Percentiles rank a stretch among this genome's conserved stretches.
Conservation (phyloP, 1,139 yeast species). For the Hansenula lynferdii region DNA sequence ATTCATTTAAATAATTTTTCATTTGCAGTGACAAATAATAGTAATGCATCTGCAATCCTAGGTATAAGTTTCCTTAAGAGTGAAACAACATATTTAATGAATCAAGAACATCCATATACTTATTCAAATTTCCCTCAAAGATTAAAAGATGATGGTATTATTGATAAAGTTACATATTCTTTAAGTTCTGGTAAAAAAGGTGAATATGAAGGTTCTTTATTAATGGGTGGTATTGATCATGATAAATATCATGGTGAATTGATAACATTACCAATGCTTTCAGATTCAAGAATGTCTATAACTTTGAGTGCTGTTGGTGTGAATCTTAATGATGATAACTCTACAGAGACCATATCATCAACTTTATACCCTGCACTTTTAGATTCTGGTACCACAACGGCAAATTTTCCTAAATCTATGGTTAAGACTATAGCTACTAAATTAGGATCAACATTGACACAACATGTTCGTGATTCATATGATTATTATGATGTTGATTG, state of each 20-base stretch:
- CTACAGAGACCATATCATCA: not conserved
- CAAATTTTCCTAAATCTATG: conserved; percentile 33
- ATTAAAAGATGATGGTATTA: conserved; percentile 43
- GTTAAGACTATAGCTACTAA: conserved; percentile 25
- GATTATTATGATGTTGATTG: conserved; percentile 1
- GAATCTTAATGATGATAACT: not conserved
- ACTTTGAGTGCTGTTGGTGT: not conserved
- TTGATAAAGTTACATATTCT: conserved; percentile 45
- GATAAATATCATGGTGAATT: conserved; percentile 41
- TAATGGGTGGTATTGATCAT: conserved; percentile 53
- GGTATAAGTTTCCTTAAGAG: conserved; percentile 48
- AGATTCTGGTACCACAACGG: conserved; percentile 60
- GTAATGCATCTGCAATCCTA: conserved; percentile 38
- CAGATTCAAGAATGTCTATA: conserved; percentile 2
- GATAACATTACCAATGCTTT: conserved; percentile 35
- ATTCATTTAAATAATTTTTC: conserved; percentile 40
- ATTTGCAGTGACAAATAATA: conserved; percentile 42
- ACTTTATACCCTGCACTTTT: conserved; percentile 27
- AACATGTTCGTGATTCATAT: not conserved
- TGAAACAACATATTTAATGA: conserved; percentile 29
- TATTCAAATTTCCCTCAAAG: conserved; percentile 54
- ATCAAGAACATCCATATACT: not conserved
- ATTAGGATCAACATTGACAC: conserved; percentile 7
- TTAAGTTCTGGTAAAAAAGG: conserved; percentile 15
- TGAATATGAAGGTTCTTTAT: conserved; percentile 38